These are phyloP conservation scores for Irpex lacteus DNA, from an alignment of 1,284 basidiomycete genomes.

Conservation along the genomic window DNA sequence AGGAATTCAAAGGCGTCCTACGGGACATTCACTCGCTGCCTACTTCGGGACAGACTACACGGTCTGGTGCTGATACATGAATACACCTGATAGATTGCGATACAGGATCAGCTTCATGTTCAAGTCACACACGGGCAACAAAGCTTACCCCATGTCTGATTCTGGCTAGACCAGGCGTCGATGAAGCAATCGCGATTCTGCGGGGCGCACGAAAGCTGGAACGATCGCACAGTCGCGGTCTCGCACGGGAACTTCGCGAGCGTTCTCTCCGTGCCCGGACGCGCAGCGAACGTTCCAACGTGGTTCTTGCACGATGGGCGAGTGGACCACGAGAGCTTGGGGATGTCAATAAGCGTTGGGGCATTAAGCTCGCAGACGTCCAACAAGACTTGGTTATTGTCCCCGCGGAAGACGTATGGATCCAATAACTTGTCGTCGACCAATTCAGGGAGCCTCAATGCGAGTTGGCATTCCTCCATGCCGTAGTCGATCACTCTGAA, in stretches of 20 bases:
- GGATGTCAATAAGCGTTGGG: conserved; percentile 15
- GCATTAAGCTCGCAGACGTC: conserved; percentile 19
- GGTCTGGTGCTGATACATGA: conserved; percentile 26
- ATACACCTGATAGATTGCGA: conserved; percentile 15
- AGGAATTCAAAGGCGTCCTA: background rate
- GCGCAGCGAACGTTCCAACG: conserved; percentile 17
- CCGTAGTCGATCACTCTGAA: conserved; percentile 26
- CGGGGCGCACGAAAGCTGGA: conserved; percentile 18
- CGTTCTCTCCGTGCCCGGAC: conserved; percentile 19
- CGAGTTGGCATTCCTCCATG: conserved; percentile 27
- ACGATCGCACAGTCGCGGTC: conserved; percentile 18
- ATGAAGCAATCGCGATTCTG: conserved; percentile 19
- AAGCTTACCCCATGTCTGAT: conserved; percentile 22
- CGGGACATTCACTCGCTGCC: conserved; percentile 1
- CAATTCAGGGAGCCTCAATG: conserved; percentile 20
- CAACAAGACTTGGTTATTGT: conserved; percentile 9
- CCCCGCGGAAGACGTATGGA: conserved; percentile 16
- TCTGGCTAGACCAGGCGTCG: conserved; percentile 25
- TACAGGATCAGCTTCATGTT: background rate
- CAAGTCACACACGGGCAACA: background rate
- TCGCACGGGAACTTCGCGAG: conserved; percentile 23
- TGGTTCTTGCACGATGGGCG: conserved; percentile 15
- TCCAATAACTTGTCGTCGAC: conserved; percentile 17
- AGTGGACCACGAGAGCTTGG: conserved; percentile 20
- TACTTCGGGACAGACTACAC: conserved; percentile 5